phyloP scores from a whole-genome alignment of 352 stramenopile species.

The Phytophthora sansomeana region DNA sequence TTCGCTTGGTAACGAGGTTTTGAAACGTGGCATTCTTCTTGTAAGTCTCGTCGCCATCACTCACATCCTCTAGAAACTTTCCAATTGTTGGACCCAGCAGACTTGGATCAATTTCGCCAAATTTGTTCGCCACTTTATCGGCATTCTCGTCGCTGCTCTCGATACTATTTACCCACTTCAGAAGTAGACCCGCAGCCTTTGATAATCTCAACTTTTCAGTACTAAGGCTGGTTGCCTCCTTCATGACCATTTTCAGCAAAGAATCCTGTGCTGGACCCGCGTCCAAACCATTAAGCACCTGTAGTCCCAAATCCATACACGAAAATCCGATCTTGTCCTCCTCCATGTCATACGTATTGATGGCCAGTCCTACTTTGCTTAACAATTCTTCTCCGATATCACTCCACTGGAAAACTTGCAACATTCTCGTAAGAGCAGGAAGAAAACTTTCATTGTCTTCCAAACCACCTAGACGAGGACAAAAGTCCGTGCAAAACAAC shows the following conservation, averaged over 20 bases:
- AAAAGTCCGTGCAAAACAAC: constrained; percentile 12
- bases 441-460: constrained; percentile 11
- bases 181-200: constrained; percentile 1
- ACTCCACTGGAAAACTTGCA: constrained; percentile 15
- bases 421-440: not conserved
- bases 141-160: not conserved
- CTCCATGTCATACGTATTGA: not conserved
- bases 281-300: constrained; percentile 4
- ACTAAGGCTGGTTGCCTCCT: not conserved
- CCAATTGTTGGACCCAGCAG: not conserved
- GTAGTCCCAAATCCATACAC: constrained; percentile 7
- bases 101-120: constrained; percentile 4
- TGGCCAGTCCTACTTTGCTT: not conserved
- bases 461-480: not conserved
- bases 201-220: not conserved
- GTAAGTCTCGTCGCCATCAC: not conserved
- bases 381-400: constrained; percentile 5
- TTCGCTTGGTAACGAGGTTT: not conserved
- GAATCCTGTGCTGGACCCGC: not conserved
- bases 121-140: not conserved
- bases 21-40: not conserved
- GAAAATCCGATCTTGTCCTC: not conserved
- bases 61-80: not conserved
- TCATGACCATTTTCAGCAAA: constrained; percentile 3
- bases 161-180: constrained; percentile 1